Base-by-base conservation (phyloP, 495 filamentous ascomycete genomes). In the Xylaria intraflava region DNA sequence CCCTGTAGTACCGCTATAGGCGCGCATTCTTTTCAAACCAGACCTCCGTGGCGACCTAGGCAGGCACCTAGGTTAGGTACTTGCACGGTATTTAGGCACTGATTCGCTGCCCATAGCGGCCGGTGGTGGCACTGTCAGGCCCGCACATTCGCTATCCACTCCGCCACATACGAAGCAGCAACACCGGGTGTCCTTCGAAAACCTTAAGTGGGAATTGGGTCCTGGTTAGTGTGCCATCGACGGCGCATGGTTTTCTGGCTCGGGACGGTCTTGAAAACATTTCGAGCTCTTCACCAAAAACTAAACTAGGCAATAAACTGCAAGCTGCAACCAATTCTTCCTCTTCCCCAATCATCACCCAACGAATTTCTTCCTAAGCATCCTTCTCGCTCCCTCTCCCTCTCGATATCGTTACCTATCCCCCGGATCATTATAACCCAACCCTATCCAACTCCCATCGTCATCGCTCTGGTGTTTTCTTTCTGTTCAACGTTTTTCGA, bases 261-360 rank as follows among this genome's bases (percentile, higher is more conserved):
- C n/a, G 30, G 38, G 16, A 23, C 46, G 42, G 51, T 36, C 44
- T 47, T 30, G 45, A 49, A 55, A 55, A 49, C 52, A 55, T 55
- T 55, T 55, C 52, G 52, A 55, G 52, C 52, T 55, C 35, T 40
- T 11, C 41, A 41, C 43, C 30, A 45, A 53, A 43, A 19, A 55
- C 45, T 48, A 38, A 23, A 29, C 35, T 41, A 46, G 46, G 20
- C 41, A 6, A 23, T 43, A 43, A 43, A 16, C 41, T 43, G 23
- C 27, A 40, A 38, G 4, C 33, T 53, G 51, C 27, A 49, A 55
- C 52, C 44, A 55, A 55, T 41, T 48, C 44, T 55, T 49, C 39
- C 36, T 35, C n/a, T n/a, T n/a, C n/a, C n/a, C 44, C 17, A 48
- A 48, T 19, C 20, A 48, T 53, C 35, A 38, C 33, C 51, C 43